Percentiles rank a stretch among this genome's conserved stretches.
Conservation (phyloP, 2,329 filamentous ascomycete species). For the Bimuria novae-zelandiae region DNA sequence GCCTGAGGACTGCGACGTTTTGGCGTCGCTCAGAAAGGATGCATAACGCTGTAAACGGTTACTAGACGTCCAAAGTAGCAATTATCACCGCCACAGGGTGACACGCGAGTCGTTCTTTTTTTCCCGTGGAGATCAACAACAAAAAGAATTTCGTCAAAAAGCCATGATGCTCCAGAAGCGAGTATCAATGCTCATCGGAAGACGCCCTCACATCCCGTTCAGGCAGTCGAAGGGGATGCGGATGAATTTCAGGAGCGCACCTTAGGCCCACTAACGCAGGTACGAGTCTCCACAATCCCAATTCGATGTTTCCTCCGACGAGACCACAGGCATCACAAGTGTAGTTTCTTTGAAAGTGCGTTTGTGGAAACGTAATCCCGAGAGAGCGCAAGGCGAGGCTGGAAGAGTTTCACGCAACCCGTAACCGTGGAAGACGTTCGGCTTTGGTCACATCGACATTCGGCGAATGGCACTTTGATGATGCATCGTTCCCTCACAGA, state of each 20-base stretch:
- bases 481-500: constrained; percentile 11
- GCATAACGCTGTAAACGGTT: constrained; percentile 17
- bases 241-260: constrained; percentile 39
- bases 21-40: constrained; percentile 11
- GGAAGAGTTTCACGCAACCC: constrained; percentile 34
- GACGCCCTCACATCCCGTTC: constrained; percentile 29
- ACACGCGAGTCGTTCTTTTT: constrained; percentile 24
- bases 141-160: constrained; percentile 12
- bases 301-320: constrained; percentile 41
- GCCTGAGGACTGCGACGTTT: constrained; percentile 9
- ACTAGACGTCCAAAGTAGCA: constrained; percentile 20
- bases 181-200: constrained; percentile 20
- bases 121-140: constrained; percentile 21
- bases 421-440: constrained; percentile 13
- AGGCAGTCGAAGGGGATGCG: constrained; percentile 26
- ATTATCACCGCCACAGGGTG: constrained; percentile 16
- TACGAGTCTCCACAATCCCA: constrained; percentile 36
- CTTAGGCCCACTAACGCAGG: constrained; percentile 43
- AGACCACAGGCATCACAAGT: constrained; percentile 23
- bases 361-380: constrained; percentile 37
- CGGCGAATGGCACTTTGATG: constrained; percentile 6
- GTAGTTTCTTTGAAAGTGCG: constrained; percentile 21
- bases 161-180: constrained; percentile 15
- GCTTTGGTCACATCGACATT: constrained; percentile 2
- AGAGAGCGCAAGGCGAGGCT: constrained; percentile 27